These are phyloP conservation scores for Cordyceps fumosorosea DNA, from an alignment of 2,329 filamentous ascomycete genomes.

Conservation along the genomic window DNA sequence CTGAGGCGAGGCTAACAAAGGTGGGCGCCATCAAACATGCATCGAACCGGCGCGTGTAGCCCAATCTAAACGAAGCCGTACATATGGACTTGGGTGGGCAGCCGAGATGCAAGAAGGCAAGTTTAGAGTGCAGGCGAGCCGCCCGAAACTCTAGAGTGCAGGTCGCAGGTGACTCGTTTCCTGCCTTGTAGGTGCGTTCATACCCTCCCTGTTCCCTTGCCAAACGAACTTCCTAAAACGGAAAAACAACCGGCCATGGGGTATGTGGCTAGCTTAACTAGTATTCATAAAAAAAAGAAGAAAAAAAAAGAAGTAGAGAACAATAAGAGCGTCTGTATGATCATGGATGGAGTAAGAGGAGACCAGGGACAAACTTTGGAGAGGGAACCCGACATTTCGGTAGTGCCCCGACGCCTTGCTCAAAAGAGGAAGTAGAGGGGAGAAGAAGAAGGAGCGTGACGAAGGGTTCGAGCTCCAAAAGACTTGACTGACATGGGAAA, in stretches of 20 bases:
- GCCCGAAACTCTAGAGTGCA: background rate
- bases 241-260: background rate
- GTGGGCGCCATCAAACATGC: background rate
- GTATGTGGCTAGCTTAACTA: background rate
- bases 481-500: background rate
- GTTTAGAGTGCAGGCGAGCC: no score
- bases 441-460: background rate
- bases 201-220: background rate
- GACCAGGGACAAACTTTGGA: background rate
- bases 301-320: background rate
- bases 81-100: background rate
- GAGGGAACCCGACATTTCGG: background rate
- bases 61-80: background rate
- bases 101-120: no score
- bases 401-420: background rate
- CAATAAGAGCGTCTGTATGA: background rate
- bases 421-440: background rate
- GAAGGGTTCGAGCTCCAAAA: background rate
- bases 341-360: background rate
- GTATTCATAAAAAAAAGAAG: background rate
- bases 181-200: background rate
- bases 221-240: background rate
- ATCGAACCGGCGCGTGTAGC: background rate
- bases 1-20: conserved; percentile 2
- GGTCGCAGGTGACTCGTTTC: background rate